phyloP scores from a whole-genome alignment of 73 alveolate genomes.

The Paraurostyla sp. region DNA sequence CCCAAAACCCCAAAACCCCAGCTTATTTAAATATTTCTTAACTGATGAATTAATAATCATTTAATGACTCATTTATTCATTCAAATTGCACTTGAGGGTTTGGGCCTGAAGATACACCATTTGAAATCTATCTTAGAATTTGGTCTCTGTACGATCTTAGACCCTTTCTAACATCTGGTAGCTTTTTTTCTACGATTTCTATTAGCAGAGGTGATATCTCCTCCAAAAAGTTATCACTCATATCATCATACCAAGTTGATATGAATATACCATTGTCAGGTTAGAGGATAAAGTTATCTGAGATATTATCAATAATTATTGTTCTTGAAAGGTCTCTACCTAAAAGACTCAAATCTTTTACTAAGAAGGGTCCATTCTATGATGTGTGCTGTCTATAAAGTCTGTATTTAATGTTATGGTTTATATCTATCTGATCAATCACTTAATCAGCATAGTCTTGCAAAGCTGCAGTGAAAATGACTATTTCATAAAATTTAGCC shows the following conservation, averaged over 20 bases:
- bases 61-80: no score
- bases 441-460: constrained; percentile 85
- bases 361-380: constrained; percentile 79
- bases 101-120: neutral
- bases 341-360: constrained; percentile 87
- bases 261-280: constrained; percentile 97
- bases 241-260: constrained; percentile 96
- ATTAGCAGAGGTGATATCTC: constrained; percentile 75
- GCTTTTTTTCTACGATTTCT: constrained; percentile 56
- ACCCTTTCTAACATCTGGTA: constrained; percentile 68
- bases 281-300: constrained; percentile 91
- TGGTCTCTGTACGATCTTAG: constrained; percentile 70
- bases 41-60: no score
- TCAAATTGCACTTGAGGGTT: constrained; percentile 28
- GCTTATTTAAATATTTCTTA: no score
- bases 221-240: constrained; percentile 81
- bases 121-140: constrained; percentile 64
- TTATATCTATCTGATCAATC: constrained; percentile 83
- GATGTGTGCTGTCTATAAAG: constrained; percentile 91
- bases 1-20: no score
- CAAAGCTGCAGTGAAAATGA: constrained; percentile 84
- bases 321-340: constrained; percentile 92
- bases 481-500: constrained; percentile 80
- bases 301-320: constrained; percentile 95
- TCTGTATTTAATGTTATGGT: constrained; percentile 84